A percentile compares a stretch with the other conserved stretches of the same genome.
Conservation (phyloP, 768 basidiomycete genomes). For the Hemileccinum rubropunctum region DNA sequence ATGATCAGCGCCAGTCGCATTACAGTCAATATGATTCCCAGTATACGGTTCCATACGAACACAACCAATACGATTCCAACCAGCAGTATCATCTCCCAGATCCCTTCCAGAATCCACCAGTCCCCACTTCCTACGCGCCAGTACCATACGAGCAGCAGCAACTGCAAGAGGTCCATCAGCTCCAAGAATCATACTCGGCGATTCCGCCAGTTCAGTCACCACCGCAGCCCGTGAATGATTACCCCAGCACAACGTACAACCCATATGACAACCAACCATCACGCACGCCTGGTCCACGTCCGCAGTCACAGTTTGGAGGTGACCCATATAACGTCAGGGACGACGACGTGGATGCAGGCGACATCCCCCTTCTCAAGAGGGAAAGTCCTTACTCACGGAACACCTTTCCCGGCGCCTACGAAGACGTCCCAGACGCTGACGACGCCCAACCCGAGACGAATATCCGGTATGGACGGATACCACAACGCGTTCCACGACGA, state of each 20-base stretch:
- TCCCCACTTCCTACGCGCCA: conserved; percentile 11
- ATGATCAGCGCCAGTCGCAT: conserved; percentile 38
- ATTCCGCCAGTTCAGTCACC: conserved; percentile 18
- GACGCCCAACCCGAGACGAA: conserved; percentile 46
- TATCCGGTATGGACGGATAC: conserved; percentile 87
- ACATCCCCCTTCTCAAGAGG: conserved; percentile 63
- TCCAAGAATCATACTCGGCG: conserved; percentile 22
- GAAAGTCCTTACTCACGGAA: conserved; percentile 34
- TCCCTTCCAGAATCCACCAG: conserved; percentile 27
- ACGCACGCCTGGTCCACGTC: conserved; percentile 22
- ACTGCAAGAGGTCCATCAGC: conserved; percentile 14
- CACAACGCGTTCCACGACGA: conserved; percentile 83
- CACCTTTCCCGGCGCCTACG: conserved; percentile 46
- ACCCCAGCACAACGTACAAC: conserved; percentile 18
- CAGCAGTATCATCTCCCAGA: conserved; percentile 41
- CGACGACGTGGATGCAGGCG: conserved; percentile 51
- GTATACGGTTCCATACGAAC: conserved; percentile 33
- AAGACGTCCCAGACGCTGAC: conserved; percentile 25
- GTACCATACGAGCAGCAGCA: conserved; percentile 25
- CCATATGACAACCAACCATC: conserved; percentile 20
- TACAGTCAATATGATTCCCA: conserved; percentile 30
- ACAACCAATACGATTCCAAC: conserved; percentile 29
- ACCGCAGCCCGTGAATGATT: conserved; percentile 13
- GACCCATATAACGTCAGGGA: conserved; percentile 42
- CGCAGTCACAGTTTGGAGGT: conserved; percentile 22